A percentile compares a stretch with the other conserved stretches of the same genome.
Evolutionary conservation across 1,284 basidiomycete species (phyloP).

Genomic region (Anthracocystis walkeri): DNA sequence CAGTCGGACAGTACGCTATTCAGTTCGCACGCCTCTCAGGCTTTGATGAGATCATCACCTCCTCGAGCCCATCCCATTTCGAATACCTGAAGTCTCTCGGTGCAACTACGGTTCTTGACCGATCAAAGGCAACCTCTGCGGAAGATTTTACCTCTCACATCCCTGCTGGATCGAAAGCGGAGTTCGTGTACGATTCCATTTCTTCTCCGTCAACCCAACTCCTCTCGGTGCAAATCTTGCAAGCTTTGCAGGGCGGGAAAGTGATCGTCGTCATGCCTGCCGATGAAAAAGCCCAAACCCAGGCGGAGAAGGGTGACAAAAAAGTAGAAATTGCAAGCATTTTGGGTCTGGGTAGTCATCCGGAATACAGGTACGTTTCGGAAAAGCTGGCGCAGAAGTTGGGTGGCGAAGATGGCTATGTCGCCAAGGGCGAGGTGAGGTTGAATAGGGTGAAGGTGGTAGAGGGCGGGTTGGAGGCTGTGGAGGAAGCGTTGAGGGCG

Average conservation of each 20-base stretch:
- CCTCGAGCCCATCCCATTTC: constrained; percentile 38
- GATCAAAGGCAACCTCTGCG: constrained; percentile 25
- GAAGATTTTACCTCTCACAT: constrained; percentile 24
- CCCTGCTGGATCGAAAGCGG: constrained; percentile 6
- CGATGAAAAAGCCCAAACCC: constrained; percentile 19
- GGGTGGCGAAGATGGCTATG: constrained; percentile 50
- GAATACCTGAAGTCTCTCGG: constrained; percentile 50
- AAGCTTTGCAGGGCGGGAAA: constrained; percentile 28
- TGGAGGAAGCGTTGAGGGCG: constrained; percentile 49
- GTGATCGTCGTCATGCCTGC: constrained; percentile 37
- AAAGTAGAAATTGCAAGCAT: constrained; percentile 21
- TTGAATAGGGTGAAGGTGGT: constrained; percentile 53
- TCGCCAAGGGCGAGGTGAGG: constrained; percentile 34
- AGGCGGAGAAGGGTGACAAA: background rate
- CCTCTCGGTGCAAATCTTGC: constrained; percentile 50
- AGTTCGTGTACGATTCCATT: constrained; percentile 55
- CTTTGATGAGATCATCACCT: constrained; percentile 55
- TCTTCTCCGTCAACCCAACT: constrained; percentile 38
- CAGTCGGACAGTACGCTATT: constrained; percentile 60
- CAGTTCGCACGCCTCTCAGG: constrained; percentile 57
- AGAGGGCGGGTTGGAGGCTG: constrained; percentile 35
- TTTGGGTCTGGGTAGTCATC: constrained; percentile 30
- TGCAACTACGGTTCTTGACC: constrained; percentile 46
- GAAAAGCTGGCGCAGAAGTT: constrained; percentile 45
- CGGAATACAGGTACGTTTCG: constrained; percentile 30